Base-by-base conservation (phyloP, 129 eudicot species). In the Sambucus nigra region DNA sequence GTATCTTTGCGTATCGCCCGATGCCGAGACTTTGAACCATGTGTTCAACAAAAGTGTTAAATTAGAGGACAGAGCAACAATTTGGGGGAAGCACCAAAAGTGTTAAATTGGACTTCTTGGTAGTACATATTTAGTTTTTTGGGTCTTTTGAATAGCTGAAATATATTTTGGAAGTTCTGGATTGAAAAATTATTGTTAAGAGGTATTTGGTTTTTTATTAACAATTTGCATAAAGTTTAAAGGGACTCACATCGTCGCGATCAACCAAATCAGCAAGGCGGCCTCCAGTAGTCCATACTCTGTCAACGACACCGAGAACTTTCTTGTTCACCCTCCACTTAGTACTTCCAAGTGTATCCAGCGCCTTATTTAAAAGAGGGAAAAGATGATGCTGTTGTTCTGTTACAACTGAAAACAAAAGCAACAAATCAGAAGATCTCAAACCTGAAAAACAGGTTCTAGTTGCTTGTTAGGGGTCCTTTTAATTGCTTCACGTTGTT, bases 291-390 rank as follows among this genome's bases (percentile, higher is more conserved):
- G 77, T 73, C 98, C 98, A 89, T 61, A 89, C 71, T 52, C 81
- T 70, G 63, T 89, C 98, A 63, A 89, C 71, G 32, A 85, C 72
- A 11, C 56, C 29, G 38, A 85, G 80, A 22, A 89, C 88, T 63
- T 77, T 81, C 51, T 81, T 89, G 56, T 89, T 86, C 71, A 89
- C 77, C 82, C 95, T 85, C 98, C 98, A 89, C 76, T 72, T 89
- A 48, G 94, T 85, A 48, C 64, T 73, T 48, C 98, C 98, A 51
- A 89, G 95, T 21, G 94, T 81, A 74, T 89, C 89, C 72, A 89
- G 68, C 28, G 98, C 98, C 98, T 89, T 67, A 14, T 40, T 1
- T 7, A 8, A 35, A 35, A 35, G 35, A 8, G 8, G 35, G 35
- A 35, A 15, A 12, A 35, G 13, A 35, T 35, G 9, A 31, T 3